These are phyloP conservation scores for Lactuca sativa DNA, from an alignment of 129 eudicot genomes.

Conservation along the genomic window DNA sequence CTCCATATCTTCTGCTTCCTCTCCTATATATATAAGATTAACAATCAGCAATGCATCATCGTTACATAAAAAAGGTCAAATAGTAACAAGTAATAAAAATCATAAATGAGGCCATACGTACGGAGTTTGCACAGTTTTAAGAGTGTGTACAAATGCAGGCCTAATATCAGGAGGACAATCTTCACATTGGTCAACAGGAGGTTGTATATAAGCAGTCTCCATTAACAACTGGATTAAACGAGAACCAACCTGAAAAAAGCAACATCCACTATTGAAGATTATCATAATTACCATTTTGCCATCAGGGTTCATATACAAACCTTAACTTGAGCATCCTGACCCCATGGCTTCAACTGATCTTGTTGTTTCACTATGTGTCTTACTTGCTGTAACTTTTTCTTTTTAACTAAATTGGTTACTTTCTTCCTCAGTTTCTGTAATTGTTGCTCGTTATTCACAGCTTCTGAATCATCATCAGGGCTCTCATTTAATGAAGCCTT, in stretches of 20 bases:
- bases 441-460: conserved; percentile 43
- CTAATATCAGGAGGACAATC: conserved; percentile 91
- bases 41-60: not conserved
- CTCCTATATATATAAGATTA: conserved; percentile 41
- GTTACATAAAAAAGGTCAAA: conserved; percentile 2
- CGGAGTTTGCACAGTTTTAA: conserved; percentile 63
- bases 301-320: conserved; percentile 44
- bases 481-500: conserved; percentile 46
- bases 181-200: conserved; percentile 69
- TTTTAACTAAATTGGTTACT: conserved; percentile 62
- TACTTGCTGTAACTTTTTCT: conserved; percentile 61
- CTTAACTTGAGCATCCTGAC: conserved; percentile 88
- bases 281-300: not conserved
- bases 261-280: not conserved
- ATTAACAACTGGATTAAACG: conserved; percentile 78
- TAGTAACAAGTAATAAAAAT: not conserved
- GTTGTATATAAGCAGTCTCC: conserved; percentile 91
- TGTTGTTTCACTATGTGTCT: conserved; percentile 63
- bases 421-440: conserved; percentile 60
- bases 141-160: conserved; percentile 83
- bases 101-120: conserved; percentile 40
- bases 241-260: conserved; percentile 61
- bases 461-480: conserved; percentile 45
- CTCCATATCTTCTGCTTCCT: conserved; percentile 78
- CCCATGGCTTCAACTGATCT: conserved; percentile 79